phyloP scores from a whole-genome alignment of 2,329 filamentous ascomycete genomes.

The Pseudocercospora vitis region DNA sequence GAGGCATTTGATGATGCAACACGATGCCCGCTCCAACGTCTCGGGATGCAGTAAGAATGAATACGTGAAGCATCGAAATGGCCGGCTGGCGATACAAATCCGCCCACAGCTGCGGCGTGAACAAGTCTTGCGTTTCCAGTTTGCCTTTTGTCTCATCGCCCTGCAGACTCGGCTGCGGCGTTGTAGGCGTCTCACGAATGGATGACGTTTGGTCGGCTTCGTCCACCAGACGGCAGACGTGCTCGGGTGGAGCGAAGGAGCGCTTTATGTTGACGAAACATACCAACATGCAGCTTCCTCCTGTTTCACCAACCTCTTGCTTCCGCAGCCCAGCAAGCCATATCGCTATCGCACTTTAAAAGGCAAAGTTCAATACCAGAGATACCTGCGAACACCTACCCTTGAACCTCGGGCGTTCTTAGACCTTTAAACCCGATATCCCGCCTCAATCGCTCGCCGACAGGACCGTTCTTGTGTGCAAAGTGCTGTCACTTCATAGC shows the following conservation, averaged over 20 bases:
- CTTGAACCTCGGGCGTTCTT: too few species aligned
- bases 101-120: too few species aligned
- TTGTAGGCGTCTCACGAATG: conserved; percentile 15
- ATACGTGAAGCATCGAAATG: not conserved
- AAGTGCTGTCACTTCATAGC: conserved; percentile 15
- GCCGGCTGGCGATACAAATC: too few species aligned
- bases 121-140: not conserved
- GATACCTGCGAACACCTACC: too few species aligned
- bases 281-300: not conserved
- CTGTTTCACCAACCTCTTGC: not conserved
- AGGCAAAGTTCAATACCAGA: not conserved
- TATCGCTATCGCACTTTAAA: not conserved
- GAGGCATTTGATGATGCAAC: too few species aligned
- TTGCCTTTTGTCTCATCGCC: conserved; percentile 1
- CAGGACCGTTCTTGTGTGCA: too few species aligned
- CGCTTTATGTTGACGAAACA: not conserved
- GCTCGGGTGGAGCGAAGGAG: conserved; percentile 1
- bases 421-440: too few species aligned
- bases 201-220: conserved; percentile 14
- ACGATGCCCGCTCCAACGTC: not conserved
- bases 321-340: not conserved
- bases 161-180: not conserved
- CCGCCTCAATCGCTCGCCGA: not conserved
- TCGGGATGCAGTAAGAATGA: not conserved
- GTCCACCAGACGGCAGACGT: conserved; percentile 7